phyloP scores from a whole-genome alignment of 2,329 filamentous ascomycete genomes.

The Colletotrichum eleusines region DNA sequence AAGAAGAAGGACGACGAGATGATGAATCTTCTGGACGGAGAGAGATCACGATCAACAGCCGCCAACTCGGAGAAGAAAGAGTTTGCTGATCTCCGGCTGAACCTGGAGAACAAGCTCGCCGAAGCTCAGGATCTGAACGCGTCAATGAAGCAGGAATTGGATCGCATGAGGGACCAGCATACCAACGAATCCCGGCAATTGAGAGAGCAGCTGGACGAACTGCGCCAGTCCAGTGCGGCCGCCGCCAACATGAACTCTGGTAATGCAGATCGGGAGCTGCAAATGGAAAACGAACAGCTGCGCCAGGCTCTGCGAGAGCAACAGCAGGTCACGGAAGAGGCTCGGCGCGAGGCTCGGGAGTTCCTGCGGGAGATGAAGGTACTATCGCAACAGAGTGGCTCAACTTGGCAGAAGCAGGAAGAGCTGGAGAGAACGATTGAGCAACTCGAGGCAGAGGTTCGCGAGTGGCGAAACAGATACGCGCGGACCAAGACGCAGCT shows the following conservation, averaged over 20 bases:
- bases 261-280: constrained; percentile 65
- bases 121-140: constrained; percentile 83
- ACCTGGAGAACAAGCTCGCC: constrained; percentile 79
- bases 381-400: constrained; percentile 83
- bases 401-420: constrained; percentile 85
- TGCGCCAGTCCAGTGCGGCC: constrained; percentile 52
- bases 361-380: constrained; percentile 91
- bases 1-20: constrained; percentile 80
- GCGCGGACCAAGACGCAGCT: constrained; percentile 89
- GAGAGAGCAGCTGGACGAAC: constrained; percentile 71
- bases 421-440: constrained; percentile 81
- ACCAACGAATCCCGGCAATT: constrained; percentile 72
- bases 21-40: constrained; percentile 67
- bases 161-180: constrained; percentile 78
- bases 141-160: constrained; percentile 83
- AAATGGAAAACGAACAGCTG: constrained; percentile 77
- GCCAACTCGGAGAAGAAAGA: constrained; percentile 75
- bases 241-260: constrained; percentile 44
- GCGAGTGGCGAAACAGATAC: constrained; percentile 92
- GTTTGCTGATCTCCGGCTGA: constrained; percentile 73
- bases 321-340: constrained; percentile 86
- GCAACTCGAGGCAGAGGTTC: constrained; percentile 83
- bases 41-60: constrained; percentile 65
- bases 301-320: constrained; percentile 77
- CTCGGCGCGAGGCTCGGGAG: constrained; percentile 83